Percentiles rank a stretch among this genome's conserved stretches.
Conservation (phyloP, 2,329 filamentous ascomycete species). For the Beauveria rudraprayagi region DNA sequence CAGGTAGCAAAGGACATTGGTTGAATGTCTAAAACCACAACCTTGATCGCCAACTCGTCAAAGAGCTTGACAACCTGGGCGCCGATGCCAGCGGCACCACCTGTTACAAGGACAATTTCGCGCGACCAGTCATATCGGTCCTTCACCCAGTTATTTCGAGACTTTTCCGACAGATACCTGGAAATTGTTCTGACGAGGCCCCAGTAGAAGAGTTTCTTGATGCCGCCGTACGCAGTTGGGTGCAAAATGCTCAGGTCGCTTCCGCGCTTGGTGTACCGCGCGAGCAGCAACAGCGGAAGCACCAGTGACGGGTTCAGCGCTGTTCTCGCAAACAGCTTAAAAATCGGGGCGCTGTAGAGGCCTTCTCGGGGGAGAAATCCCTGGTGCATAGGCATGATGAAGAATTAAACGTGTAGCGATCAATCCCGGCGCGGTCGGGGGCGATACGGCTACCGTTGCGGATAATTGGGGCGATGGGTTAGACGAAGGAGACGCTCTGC, state of each 20-base stretch:
- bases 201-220: constrained; percentile 31
- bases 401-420: neutral
- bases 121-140: constrained; percentile 54
- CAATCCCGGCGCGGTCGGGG: neutral
- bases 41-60: constrained; percentile 55
- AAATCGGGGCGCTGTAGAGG: constrained; percentile 52
- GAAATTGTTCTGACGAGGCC: constrained; percentile 21
- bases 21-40: constrained; percentile 65
- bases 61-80: constrained; percentile 56
- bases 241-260: constrained; percentile 45
- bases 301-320: constrained; percentile 57
- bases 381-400: constrained; percentile 35
- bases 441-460: neutral
- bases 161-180: constrained; percentile 25
- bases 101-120: constrained; percentile 67
- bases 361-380: constrained; percentile 48
- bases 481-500: neutral
- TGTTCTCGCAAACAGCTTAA: constrained; percentile 49
- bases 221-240: constrained; percentile 39
- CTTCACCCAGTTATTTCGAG: constrained; percentile 28
- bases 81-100: constrained; percentile 68
- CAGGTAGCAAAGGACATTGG: constrained; percentile 45
- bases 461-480: neutral
- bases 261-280: constrained; percentile 56
- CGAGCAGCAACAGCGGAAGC: constrained; percentile 54